Percentiles rank a stretch among this genome's conserved stretches.
These are phyloP conservation scores for Colletotrichum spaethianum DNA, from an alignment of 2,329 filamentous ascomycete genomes.

Conservation along the genomic window DNA sequence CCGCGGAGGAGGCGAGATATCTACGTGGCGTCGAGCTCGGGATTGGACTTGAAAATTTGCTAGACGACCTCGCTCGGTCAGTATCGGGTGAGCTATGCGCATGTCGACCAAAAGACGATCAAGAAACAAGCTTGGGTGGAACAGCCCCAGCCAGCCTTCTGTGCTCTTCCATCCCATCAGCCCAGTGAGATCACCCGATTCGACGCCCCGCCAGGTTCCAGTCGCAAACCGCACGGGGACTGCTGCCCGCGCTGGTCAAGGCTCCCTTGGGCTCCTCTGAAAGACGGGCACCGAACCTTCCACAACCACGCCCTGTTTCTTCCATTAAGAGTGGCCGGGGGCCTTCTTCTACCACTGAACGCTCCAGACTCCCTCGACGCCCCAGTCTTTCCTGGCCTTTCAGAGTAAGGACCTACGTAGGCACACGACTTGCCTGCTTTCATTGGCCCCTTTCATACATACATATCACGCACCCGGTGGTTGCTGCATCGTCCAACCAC, in stretches of 20 bases:
- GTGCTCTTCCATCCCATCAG: slow-evolving; percentile 38
- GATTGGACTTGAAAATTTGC: too few relatives aligned
- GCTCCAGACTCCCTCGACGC: not conserved
- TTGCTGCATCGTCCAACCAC: slow-evolving; percentile 26
- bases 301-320: slow-evolving; percentile 43
- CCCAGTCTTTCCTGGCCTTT: slow-evolving; percentile 24
- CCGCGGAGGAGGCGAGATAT: not conserved
- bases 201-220: slow-evolving; percentile 36
- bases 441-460: slow-evolving; percentile 29
- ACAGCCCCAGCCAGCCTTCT: slow-evolving; percentile 31
- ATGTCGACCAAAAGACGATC: not conserved
- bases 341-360: slow-evolving; percentile 25
- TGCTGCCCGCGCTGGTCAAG: slow-evolving; percentile 18
- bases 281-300: slow-evolving; percentile 44
- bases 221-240: slow-evolving; percentile 30
- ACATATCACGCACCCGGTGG: slow-evolving; percentile 36
- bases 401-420: slow-evolving; percentile 28
- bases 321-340: slow-evolving; percentile 34
- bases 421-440: not conserved
- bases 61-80: not conserved
- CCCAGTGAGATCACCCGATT: slow-evolving; percentile 39
- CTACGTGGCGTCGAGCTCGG: not conserved
- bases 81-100: not conserved
- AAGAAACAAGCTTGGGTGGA: slow-evolving; percentile 8
- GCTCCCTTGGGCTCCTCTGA: slow-evolving; percentile 31